Evolutionary conservation across 805 yeast genomes (phyloP), one percentile per base, ranked within the genome.

Genomic region (Cyberlindnera americana): DNA sequence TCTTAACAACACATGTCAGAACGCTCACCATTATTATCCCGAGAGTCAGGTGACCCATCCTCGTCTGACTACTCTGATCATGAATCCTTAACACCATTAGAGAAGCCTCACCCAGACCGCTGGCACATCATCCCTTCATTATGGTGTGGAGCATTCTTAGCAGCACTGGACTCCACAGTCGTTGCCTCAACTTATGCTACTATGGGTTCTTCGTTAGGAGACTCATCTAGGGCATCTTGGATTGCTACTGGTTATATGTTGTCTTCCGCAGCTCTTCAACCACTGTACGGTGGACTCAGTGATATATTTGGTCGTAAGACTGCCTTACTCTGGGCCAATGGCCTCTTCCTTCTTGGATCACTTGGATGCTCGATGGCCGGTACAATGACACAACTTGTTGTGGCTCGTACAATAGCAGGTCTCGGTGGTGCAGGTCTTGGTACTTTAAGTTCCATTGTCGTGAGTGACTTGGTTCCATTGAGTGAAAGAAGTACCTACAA

Each of bases 81-180:
- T 10, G 39, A 37, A 15, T 22, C 33, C 3, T 14, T 29, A 4
- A 12, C 13, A 6, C 29, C 33, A 7, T 7, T 22, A 13, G 41
- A 38, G 19, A 32, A 28, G 29, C 25, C 37, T 3, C 41, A 38
- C 13, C 41, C 41, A 3, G 18, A 27, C 16, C 41, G 41, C 16
- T 38, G 41, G 41, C 37, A 33, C 25, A 61, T 67, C 14, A 52
- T 70, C 19, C 50, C 60, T 3, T 61, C 67, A 11, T 36, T 67
- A 14, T 67, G 64, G 41, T 48, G 64, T 9, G 62, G 69, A 37
- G 72, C 68, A 2, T 69, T 72, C 37, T 58, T 72, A 12, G 59
- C 71, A 10, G 74, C 74, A 3, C 69, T 73, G 47, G 77, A 72
- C 46, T 64, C 70, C 3, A 71, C 76, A 5, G 65, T 73, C 28